Evolutionary conservation across 164 flowering plant genomes (phyloP).

Genomic region (Akebia trifoliata): DNA sequence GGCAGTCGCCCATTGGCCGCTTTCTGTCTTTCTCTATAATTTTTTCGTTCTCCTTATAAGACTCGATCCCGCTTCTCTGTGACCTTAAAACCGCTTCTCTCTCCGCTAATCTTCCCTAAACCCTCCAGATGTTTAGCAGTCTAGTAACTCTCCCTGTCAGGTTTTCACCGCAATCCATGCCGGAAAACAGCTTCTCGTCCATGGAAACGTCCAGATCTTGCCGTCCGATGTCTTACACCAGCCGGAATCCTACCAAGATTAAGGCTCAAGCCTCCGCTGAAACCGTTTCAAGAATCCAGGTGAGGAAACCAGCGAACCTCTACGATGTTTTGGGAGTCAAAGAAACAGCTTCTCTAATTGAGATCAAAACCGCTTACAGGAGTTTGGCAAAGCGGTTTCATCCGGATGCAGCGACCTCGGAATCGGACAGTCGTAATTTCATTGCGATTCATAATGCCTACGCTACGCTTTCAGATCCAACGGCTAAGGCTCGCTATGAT

Average conservation of each 20-base stretch:
- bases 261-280: conserved; percentile 6
- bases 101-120: background rate
- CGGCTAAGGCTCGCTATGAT: conserved; percentile 51
- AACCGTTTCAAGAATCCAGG: background rate
- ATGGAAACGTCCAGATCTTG: background rate
- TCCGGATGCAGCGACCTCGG: conserved; percentile 40
- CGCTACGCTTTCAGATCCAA: conserved; percentile 72
- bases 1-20: conserved; percentile 1
- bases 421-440: conserved; percentile 49
- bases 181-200: background rate
- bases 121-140: background rate
- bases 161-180: background rate
- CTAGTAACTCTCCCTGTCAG: background rate
- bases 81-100: background rate
- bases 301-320: conserved; percentile 20
- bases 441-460: conserved; percentile 73
- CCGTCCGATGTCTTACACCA: background rate
- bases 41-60: background rate
- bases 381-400: conserved; percentile 59
- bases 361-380: conserved; percentile 74
- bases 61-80: background rate
- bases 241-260: background rate
- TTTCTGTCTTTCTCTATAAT: background rate
- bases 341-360: conserved; percentile 38
- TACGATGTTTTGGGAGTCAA: conserved; percentile 55